Evolutionary conservation across 192 early-diverging fungal species (phyloP), one percentile per base, ranked within the genome.

Genomic region (Coemansia sp.): DNA sequence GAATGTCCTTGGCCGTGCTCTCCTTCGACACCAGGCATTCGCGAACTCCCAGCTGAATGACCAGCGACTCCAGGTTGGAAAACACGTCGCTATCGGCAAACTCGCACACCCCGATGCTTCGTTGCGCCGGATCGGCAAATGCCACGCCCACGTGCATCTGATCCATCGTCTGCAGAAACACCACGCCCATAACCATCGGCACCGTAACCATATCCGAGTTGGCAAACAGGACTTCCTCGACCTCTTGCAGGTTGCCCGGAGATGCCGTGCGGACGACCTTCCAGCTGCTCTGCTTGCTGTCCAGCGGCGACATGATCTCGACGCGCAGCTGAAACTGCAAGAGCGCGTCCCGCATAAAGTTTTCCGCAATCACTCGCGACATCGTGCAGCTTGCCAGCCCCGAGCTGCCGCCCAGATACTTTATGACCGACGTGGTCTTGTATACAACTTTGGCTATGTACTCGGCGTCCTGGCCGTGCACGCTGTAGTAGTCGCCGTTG

Each of bases 51-150:
- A 96, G 83, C 70, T 98, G 96, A 61, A 96, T 92, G 18, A 91
- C 70, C 31, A 98, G 71, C 6, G 93, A 88, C 84, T 99, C 96
- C 40, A 99, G 84, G 57, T 94, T 95, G 12, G 92, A 91, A 62
- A 89, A 94, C 6, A 90, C 81, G 39, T 96, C 92, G 59, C 90
- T 92, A 80, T 99, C 96, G 9, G 90, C 68, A 71, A 99, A 97
- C 75, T 97, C 90, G 41, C 86, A 62, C 20, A 96, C 83, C 3
- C 91, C 92, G 16, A 97, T 69, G 15, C 74, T 81, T 11, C 89
- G 82, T 50, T 84, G 82, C 2, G 93, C 89, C 1, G 93, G 86
- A 60, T 99, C 95, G 2, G 90, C 87, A 67, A 91, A 93, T 5
- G 92, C 86, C 6, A 92, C 88, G 1, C 94, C 94, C 30, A 67